These are phyloP conservation scores for Fusarium pilosicola DNA, from an alignment of 2,329 filamentous ascomycete genomes.

Conservation along the genomic window DNA sequence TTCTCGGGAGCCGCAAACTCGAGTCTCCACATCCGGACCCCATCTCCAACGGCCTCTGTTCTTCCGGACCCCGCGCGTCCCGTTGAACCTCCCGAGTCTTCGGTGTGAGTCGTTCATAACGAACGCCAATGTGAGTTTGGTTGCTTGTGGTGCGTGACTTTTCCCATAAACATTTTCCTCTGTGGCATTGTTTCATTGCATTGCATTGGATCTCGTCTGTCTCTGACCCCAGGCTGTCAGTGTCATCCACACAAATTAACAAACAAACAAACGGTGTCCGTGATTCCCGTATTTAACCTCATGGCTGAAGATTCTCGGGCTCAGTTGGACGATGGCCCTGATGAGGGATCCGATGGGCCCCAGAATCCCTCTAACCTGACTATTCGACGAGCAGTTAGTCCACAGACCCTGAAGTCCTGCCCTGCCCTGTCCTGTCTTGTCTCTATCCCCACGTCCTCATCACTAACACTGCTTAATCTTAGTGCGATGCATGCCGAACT, in stretches of 20 bases:
- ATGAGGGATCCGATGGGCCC: conserved; percentile 39
- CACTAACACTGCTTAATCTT: conserved; percentile 35
- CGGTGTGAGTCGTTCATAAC: conserved; percentile 7
- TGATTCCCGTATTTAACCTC: conserved; percentile 7
- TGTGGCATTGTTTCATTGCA: conserved; percentile 16
- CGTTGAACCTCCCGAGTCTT: not conserved
- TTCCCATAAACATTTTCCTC: not conserved
- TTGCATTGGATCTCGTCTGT: conserved; percentile 3
- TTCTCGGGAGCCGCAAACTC: conserved; percentile 24
- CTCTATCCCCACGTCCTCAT: not conserved
- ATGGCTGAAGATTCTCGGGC: conserved; percentile 32
- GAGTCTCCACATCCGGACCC: not conserved
- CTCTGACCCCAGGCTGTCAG: not conserved
- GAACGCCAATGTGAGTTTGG: conserved; percentile 18
- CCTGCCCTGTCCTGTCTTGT: not conserved
- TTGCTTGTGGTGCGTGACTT: not conserved
- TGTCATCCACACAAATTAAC: not conserved
- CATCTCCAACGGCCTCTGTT: not conserved
- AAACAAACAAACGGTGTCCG: not conserved
- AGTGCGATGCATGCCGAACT: conserved; percentile 49
- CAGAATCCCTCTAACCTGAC: conserved; percentile 34
- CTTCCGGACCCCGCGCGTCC: conserved; percentile 40
- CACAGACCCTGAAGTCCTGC: not conserved
- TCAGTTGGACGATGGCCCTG: conserved; percentile 30
- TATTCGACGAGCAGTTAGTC: conserved; percentile 41